phyloP scores from a whole-genome alignment of 2,329 filamentous ascomycete genomes.

The Diaporthe eres region DNA sequence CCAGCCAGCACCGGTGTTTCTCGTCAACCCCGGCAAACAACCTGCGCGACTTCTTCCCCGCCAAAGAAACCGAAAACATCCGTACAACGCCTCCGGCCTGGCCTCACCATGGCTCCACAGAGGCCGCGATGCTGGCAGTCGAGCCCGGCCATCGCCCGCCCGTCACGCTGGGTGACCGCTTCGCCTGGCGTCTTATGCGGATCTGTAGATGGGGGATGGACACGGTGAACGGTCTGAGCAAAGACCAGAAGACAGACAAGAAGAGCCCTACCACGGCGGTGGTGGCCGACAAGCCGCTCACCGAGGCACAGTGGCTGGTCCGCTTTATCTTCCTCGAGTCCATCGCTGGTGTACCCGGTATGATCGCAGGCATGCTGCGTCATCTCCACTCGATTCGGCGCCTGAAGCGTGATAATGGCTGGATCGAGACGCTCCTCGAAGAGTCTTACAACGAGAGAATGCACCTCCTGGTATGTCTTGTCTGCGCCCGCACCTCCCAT shows the following conservation, averaged over 20 bases:
- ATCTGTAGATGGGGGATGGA: constrained; percentile 86
- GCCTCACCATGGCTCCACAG: constrained; percentile 81
- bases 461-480: constrained; percentile 74
- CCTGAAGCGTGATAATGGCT: constrained; percentile 94
- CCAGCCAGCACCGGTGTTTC: constrained; percentile 56
- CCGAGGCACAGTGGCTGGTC: constrained; percentile 89
- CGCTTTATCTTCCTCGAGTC: constrained; percentile 95
- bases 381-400: constrained; percentile 87
- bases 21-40: constrained; percentile 62
- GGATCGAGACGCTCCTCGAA: constrained; percentile 93
- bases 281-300: constrained; percentile 73
- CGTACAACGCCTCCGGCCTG: constrained; percentile 75
- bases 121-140: constrained; percentile 83
- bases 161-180: constrained; percentile 80
- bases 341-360: constrained; percentile 94
- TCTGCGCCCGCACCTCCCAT: neutral
- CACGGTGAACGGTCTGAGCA: constrained; percentile 78
- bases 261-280: constrained; percentile 69
- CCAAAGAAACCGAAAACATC: constrained; percentile 72
- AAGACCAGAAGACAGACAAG: constrained; percentile 78
- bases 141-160: constrained; percentile 83
- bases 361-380: constrained; percentile 95
- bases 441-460: constrained; percentile 95
- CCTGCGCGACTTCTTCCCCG: constrained; percentile 74
- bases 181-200: constrained; percentile 83